Percentiles rank a stretch among this genome's conserved stretches.
phyloP scores from a whole-genome alignment of 1,284 basidiomycete species.

The Sutorius eximius region DNA sequence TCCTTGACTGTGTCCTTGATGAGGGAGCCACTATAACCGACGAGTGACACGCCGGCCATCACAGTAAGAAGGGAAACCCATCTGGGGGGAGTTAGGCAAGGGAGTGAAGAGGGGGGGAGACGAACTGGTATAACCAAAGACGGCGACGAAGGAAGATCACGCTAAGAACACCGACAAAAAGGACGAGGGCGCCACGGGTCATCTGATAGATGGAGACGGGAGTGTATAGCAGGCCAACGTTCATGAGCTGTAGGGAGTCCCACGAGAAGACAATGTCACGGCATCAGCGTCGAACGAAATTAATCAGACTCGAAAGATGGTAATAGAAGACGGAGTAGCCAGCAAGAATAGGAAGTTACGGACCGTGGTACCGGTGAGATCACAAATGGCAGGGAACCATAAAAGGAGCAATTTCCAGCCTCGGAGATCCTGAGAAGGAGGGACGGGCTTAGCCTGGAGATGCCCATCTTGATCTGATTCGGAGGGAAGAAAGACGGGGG shows the following conservation, averaged over 20 bases:
- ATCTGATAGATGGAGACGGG: constrained; percentile 99
- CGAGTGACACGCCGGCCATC: constrained; percentile 87
- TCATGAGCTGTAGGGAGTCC: constrained; percentile 72
- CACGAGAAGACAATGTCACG: constrained; percentile 15
- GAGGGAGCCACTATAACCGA: constrained; percentile 89
- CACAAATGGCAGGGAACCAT: constrained; percentile 86
- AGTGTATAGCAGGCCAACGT: constrained; percentile 90
- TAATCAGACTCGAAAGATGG: constrained; percentile 5
- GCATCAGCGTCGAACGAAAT: constrained; percentile 21
- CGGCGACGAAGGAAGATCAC: constrained; percentile 88
- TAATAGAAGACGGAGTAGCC: constrained; percentile 9
- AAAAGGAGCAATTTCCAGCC: constrained; percentile 76
- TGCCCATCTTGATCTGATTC: constrained; percentile 47
- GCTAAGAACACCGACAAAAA: constrained; percentile 93
- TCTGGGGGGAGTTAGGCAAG: constrained; percentile 41
- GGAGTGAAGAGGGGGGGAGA: constrained; percentile 12
- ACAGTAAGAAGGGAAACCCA: constrained; percentile 92
- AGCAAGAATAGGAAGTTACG: constrained; percentile 31
- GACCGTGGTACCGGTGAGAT: constrained; percentile 86
- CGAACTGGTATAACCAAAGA: constrained; percentile 78
- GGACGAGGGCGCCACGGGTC: constrained; percentile 94
- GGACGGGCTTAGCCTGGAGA: constrained; percentile 40
- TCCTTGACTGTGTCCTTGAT: constrained; percentile 71
- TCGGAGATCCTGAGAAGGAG: constrained; percentile 45
- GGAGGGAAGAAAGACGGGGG: constrained; percentile 56